Evolutionary conservation across 164 flowering plant species (phyloP).

Genomic region (Nymphaea colorata): DNA sequence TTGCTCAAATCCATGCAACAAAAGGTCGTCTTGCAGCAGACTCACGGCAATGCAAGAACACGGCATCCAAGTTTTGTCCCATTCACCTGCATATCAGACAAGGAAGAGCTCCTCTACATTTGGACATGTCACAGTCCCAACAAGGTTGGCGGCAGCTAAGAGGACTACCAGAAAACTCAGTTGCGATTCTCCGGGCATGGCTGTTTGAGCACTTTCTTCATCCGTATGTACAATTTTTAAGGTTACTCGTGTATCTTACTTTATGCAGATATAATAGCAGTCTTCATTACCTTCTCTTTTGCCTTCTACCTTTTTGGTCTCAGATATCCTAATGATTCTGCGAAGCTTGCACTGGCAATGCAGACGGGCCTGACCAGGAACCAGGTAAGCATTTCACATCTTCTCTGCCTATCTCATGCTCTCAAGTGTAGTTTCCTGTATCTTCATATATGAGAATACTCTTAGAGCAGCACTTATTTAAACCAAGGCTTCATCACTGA

Average conservation of each 20-base stretch:
- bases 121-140: slow-evolving; percentile 40
- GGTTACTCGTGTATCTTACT: neutral
- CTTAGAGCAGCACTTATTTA: neutral
- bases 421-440: neutral
- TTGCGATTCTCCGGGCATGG: slow-evolving; percentile 75
- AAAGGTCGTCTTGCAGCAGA: slow-evolving; percentile 28
- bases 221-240: slow-evolving; percentile 42
- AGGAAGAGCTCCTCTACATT: slow-evolving; percentile 34
- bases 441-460: neutral
- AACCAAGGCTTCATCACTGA: slow-evolving; percentile 4
- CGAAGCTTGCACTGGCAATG: slow-evolving; percentile 75
- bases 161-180: slow-evolving; percentile 86
- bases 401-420: neutral
- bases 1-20: slow-evolving; percentile 32
- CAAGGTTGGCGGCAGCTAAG: slow-evolving; percentile 74
- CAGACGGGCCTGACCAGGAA: slow-evolving; percentile 78
- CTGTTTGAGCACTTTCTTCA: slow-evolving; percentile 90
- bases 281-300: slow-evolving; percentile 1
- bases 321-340: slow-evolving; percentile 84
- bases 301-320: neutral
- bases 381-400: slow-evolving; percentile 34
- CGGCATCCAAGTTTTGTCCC: slow-evolving; percentile 46
- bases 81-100: slow-evolving; percentile 39
- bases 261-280: neutral
- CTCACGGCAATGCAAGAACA: slow-evolving; percentile 30